Percentiles rank a stretch among this genome's conserved stretches.
Conservation (phyloP, 306 rosid genomes). For the Luffa acutangula region DNA sequence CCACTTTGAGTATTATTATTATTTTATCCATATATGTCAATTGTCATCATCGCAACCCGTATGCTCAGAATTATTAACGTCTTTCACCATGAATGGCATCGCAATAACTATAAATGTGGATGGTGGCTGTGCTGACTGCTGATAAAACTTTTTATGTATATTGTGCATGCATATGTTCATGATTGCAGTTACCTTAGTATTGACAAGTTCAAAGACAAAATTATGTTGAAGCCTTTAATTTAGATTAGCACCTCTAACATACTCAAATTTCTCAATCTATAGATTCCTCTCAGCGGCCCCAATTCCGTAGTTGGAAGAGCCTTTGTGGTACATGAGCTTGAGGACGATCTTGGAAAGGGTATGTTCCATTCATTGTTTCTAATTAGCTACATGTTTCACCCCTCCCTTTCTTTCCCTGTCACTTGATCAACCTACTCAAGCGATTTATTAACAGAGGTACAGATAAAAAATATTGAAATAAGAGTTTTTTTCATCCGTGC, state of each 20-base stretch:
- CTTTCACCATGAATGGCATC: not conserved
- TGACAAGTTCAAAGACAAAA: not conserved
- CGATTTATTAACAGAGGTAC: not conserved
- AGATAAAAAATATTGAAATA: not conserved
- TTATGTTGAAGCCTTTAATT: not conserved
- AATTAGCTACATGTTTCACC: not conserved
- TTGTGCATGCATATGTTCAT: not conserved
- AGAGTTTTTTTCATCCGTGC: not conserved
- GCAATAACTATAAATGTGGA: not conserved
- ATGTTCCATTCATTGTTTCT: constrained; percentile 8
- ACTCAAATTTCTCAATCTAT: constrained; percentile 4
- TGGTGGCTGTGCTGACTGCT: not conserved
- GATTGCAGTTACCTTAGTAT: not conserved
- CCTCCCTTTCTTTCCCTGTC: not conserved
- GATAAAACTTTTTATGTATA: not conserved
- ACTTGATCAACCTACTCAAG: not conserved
- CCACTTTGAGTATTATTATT: constrained; percentile 1
- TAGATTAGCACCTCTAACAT: not conserved
- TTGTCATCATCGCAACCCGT: not conserved
- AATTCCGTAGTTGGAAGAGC: constrained; percentile 79
- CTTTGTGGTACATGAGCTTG: constrained; percentile 75
- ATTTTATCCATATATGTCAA: not conserved
- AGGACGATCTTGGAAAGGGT: constrained; percentile 89
- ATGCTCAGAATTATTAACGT: not conserved
- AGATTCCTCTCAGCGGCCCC: constrained; percentile 71